These are phyloP conservation scores for Astathelohania contejeani DNA, from an alignment of 371 early-diverging fungal species.

Conservation along the genomic window DNA sequence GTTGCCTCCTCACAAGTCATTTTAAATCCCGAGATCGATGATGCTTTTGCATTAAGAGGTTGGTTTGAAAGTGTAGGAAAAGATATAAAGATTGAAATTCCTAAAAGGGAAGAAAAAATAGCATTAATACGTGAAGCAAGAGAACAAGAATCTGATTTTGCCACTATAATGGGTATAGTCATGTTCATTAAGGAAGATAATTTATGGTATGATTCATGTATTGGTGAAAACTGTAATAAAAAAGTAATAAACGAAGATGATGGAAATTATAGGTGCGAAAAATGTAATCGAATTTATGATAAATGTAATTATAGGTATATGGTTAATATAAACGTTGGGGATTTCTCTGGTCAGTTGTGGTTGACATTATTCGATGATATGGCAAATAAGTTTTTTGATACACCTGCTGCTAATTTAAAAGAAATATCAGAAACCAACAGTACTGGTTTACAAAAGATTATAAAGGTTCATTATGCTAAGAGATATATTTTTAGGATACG, in stretches of 20 bases:
- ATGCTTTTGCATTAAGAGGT: slow-evolving; percentile 38
- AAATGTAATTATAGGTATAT: slow-evolving; percentile 44
- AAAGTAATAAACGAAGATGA: slow-evolving; percentile 36
- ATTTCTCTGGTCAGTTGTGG: slow-evolving; percentile 44
- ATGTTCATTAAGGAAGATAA: slow-evolving; percentile 42
- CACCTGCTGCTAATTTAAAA: slow-evolving; percentile 29
- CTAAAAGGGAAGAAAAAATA: slow-evolving; percentile 17
- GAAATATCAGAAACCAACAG: slow-evolving; percentile 25
- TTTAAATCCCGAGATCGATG: slow-evolving; percentile 37
- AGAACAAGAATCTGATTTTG: slow-evolving; percentile 27
- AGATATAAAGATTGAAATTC: slow-evolving; percentile 20
- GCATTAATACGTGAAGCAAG: slow-evolving; percentile 36
- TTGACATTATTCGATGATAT: slow-evolving; percentile 42
- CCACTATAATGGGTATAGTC: slow-evolving; percentile 29
- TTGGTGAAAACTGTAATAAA: slow-evolving; percentile 43
- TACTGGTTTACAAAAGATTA: slow-evolving; percentile 11
- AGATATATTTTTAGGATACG: slow-evolving; percentile 29
- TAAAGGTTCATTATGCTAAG: slow-evolving; percentile 23
- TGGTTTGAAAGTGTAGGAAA: slow-evolving; percentile 48
- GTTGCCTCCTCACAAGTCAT: slow-evolving; percentile 28
- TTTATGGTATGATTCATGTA: slow-evolving; percentile 40
- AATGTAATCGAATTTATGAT: slow-evolving; percentile 39
- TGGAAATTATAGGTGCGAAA: slow-evolving; percentile 46
- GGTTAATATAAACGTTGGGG: slow-evolving; percentile 28
- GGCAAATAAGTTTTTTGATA: slow-evolving; percentile 36